A percentile compares a stretch with the other conserved stretches of the same genome.
Evolutionary conservation across 768 basidiomycete species (phyloP).

Genomic region (Mycena metata): DNA sequence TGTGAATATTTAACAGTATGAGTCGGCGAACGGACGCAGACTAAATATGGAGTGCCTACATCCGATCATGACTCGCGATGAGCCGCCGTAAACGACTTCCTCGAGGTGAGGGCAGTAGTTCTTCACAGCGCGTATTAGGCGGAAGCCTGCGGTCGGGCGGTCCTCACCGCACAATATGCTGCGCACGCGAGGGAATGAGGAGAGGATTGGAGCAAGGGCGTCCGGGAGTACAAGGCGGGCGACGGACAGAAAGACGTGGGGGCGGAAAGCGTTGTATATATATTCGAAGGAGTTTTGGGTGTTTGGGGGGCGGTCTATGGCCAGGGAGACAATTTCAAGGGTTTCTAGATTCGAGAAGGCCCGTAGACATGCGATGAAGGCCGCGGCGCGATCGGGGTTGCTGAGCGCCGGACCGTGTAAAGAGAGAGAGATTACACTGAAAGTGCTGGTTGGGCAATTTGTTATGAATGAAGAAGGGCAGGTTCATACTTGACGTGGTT

Average conservation of each 20-base stretch:
- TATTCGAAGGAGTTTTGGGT: background rate
- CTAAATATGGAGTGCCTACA: background rate
- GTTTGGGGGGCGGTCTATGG: background rate
- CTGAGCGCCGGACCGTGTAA: slow-evolving; percentile 7
- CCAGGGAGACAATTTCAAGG: background rate
- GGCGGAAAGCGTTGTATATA: background rate
- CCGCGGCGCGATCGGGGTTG: background rate
- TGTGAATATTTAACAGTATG: background rate
- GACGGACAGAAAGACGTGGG: background rate
- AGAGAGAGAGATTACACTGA: background rate
- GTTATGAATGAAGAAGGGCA: background rate
- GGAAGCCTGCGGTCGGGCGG: background rate
- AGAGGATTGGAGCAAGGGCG: background rate
- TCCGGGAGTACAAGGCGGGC: background rate
- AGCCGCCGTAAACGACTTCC: background rate
- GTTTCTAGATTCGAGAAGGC: slow-evolving; percentile 1
- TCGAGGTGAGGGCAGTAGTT: background rate
- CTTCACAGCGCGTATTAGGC: background rate
- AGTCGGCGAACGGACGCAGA: background rate
- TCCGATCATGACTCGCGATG: slow-evolving; percentile 1
- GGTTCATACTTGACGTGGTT: background rate
- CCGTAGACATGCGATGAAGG: background rate
- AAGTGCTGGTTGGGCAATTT: background rate
- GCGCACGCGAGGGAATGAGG: background rate
- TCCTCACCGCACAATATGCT: slow-evolving; percentile 1